Base-by-base conservation (phyloP, 2,329 filamentous ascomycete species). In the Cordyceps farinosa region DNA sequence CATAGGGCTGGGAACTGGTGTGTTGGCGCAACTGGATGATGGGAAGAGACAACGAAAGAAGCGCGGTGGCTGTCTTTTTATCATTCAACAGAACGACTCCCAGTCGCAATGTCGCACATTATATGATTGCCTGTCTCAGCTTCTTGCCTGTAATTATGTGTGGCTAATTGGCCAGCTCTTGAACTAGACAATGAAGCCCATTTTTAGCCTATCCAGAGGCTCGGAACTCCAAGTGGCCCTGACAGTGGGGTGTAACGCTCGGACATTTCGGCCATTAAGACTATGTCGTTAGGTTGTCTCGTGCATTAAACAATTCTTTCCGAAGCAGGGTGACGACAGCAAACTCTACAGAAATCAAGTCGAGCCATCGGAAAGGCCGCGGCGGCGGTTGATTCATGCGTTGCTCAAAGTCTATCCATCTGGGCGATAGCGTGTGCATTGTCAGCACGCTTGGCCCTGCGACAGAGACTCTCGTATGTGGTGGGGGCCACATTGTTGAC, bases 291-390 rank as follows among this genome's bases (percentile, higher is more conserved):
- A 38, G 51, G 51, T 53, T 53, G 3, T 9, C 11, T 8, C 17
- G 34, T 38, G n/a, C 51, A 53, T 38, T 76, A 78, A 66, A 73
- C 7, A 22, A 22, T 22, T 22, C 22, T 38, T 11, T 38, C 9
- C 34, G 15, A 40, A 40, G 38, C 38, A 40, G 9, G 38, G 38
- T 13, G 34, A 11, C 5, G 38, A 40, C 11, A 15, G 38, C 38
- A 3, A 40, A 40, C 38, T 40, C 3, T 11, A 9, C 15, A 5
- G 11, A 13, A 5, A 13, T 40, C 11, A 5, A 15, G 13, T 11
- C 38, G 15, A 13, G 38, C 38, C 15, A 5, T 40, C 38, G 38
- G 38, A 13, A 15, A 15, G 10, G 11, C 38, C 38, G 38, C 13
- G 15, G 38, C 36, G 11, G 11, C 13, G 3, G 11, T 40, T 40